These are phyloP conservation scores for Paramyrothecium roridum DNA, from an alignment of 2,329 filamentous ascomycete species.

Conservation along the genomic window DNA sequence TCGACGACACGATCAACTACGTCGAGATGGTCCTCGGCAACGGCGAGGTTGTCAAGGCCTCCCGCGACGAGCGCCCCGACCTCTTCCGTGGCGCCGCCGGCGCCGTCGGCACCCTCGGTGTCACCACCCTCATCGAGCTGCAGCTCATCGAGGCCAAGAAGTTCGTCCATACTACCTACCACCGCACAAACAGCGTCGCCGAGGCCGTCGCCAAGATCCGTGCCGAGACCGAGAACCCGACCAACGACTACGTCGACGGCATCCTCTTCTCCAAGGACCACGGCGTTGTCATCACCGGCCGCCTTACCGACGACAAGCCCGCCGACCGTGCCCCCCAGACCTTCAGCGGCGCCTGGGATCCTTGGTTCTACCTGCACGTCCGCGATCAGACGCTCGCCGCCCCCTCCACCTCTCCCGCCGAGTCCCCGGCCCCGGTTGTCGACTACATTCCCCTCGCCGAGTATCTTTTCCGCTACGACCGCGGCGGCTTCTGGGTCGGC, in stretches of 20 bases:
- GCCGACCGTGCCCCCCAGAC: conserved; percentile 42
- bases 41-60: conserved; percentile 58
- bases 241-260: conserved; percentile 70
- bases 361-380: conserved; percentile 76
- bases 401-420: conserved; percentile 13
- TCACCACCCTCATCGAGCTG: conserved; percentile 66
- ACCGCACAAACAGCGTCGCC: conserved; percentile 45
- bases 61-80: conserved; percentile 40
- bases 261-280: conserved; percentile 62
- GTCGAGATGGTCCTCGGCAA: conserved; percentile 70
- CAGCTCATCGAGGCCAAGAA: conserved; percentile 56
- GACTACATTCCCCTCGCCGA: conserved; percentile 67
- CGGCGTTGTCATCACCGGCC: conserved; percentile 65
- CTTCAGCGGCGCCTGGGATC: conserved; percentile 58
- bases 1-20: conserved; percentile 60
- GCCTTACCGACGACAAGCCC: conserved; percentile 52
- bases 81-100: conserved; percentile 65
- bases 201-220: conserved; percentile 47
- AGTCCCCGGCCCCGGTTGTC: conserved; percentile 17
- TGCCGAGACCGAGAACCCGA: conserved; percentile 37
- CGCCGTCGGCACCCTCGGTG: conserved; percentile 64
- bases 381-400: conserved; percentile 36
- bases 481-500: conserved; percentile 73
- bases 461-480: conserved; percentile 75
- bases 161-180: conserved; percentile 63